Conservation (phyloP, 352 stramenopile species). For the Globisporangium sylvaticum region DNA sequence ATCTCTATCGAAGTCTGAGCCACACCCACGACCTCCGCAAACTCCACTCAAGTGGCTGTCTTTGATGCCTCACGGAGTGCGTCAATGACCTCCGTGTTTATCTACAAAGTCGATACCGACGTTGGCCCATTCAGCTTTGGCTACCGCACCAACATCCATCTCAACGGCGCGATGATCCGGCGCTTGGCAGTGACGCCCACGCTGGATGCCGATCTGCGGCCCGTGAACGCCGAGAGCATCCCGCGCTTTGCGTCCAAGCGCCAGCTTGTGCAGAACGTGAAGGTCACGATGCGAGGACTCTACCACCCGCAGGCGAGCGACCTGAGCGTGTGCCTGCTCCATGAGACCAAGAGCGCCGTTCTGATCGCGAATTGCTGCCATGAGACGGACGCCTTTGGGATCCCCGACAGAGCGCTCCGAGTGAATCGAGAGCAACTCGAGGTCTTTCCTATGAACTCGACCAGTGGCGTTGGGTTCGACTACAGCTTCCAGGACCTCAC, state of each 20-base stretch:
- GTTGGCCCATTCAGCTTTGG: slow-evolving; percentile 45
- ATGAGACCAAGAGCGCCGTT: slow-evolving; percentile 31
- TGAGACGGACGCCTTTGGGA: slow-evolving; percentile 35
- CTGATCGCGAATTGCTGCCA: slow-evolving; percentile 49
- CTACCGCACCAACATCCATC: slow-evolving; percentile 27
- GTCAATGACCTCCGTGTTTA: slow-evolving; percentile 35
- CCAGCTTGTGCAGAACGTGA: slow-evolving; percentile 47
- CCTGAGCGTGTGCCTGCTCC: slow-evolving; percentile 43
- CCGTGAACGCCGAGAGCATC: slow-evolving; percentile 27
- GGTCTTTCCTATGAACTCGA: slow-evolving; percentile 39
- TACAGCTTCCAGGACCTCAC: slow-evolving; percentile 64
- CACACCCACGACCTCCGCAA: slow-evolving; percentile 46
- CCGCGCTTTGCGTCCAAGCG: slow-evolving; percentile 53
- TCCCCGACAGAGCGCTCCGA: slow-evolving; percentile 32
- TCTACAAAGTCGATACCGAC: slow-evolving; percentile 33
- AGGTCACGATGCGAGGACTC: slow-evolving; percentile 49
- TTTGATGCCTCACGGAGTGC: slow-evolving; percentile 45
- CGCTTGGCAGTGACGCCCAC: slow-evolving; percentile 27
- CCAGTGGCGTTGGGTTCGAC: slow-evolving; percentile 63
- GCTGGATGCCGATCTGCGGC: slow-evolving; percentile 38
- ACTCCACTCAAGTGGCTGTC: slow-evolving; percentile 28
- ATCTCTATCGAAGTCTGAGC: slow-evolving; percentile 53
- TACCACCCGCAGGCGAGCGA: slow-evolving; percentile 66
- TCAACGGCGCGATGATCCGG: slow-evolving; percentile 53
- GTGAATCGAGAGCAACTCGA: slow-evolving; percentile 44